phyloP scores from a whole-genome alignment of 23 red algal genomes.

The Gracilaria caudata region DNA sequence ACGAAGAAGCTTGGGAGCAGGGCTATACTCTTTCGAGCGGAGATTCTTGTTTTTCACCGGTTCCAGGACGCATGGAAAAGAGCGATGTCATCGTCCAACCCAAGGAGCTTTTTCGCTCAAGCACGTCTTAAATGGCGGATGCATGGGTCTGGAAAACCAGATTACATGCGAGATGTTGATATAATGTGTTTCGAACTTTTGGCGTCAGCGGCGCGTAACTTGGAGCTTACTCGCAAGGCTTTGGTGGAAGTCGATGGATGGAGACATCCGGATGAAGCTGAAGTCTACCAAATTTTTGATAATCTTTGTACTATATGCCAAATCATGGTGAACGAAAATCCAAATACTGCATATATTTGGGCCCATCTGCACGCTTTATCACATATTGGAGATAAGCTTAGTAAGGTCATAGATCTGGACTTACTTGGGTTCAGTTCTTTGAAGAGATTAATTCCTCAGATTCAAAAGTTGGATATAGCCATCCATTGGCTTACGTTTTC shows the following conservation, averaged over 20 bases:
- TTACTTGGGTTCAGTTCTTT: neutral
- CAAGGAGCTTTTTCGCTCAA: neutral
- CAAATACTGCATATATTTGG: neutral
- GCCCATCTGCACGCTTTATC: neutral
- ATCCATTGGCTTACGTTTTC: neutral
- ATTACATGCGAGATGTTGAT: neutral
- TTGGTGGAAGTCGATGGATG: neutral
- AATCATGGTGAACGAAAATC: slow-evolving; percentile 4
- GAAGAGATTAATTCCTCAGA: neutral
- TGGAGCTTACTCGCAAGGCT: neutral
- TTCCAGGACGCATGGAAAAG: slow-evolving; percentile 1
- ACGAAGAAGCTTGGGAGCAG: neutral
- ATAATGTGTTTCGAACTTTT: slow-evolving; percentile 17
- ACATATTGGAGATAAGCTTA: neutral
- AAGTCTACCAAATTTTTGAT: slow-evolving; percentile 17
- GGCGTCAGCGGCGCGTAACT: neutral
- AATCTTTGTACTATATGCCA: neutral
- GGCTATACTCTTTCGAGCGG: slow-evolving; percentile 1
- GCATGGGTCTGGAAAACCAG: too few species aligned
- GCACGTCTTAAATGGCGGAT: neutral
- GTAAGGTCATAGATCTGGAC: neutral
- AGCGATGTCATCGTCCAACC: neutral
- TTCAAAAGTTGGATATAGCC: neutral
- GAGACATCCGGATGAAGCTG: neutral
- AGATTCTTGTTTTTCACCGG: slow-evolving; percentile 14